Evolutionary conservation across 1,284 basidiomycete genomes (phyloP).

Genomic region (Jaminaea rosea): DNA sequence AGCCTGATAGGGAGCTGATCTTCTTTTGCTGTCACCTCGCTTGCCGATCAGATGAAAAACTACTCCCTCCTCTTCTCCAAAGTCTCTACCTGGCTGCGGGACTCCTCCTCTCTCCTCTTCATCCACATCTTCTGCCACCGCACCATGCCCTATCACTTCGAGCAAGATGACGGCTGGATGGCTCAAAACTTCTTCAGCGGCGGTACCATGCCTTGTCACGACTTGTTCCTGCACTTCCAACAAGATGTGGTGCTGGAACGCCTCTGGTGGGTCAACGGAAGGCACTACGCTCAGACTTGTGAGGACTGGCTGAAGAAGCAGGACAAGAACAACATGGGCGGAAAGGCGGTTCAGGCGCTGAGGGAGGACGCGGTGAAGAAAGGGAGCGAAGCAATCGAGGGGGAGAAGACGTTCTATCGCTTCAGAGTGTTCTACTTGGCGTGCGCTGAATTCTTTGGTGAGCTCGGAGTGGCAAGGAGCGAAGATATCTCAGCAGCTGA

Average conservation of each 20-base stretch:
- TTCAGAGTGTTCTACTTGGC: conserved; percentile 69
- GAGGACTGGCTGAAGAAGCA: conserved; percentile 64
- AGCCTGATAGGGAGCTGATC: background rate
- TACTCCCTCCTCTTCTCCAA: conserved; percentile 62
- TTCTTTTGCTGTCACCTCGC: background rate
- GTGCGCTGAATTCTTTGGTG: conserved; percentile 62
- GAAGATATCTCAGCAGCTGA: background rate
- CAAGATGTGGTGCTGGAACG: conserved; percentile 58
- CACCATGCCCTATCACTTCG: conserved; percentile 60
- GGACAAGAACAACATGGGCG: conserved; percentile 56
- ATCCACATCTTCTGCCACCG: conserved; percentile 67
- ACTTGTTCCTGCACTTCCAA: conserved; percentile 66
- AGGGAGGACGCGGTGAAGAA: conserved; percentile 25
- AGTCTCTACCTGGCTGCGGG: conserved; percentile 61
- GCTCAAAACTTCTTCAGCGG: conserved; percentile 66
- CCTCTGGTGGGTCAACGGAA: conserved; percentile 53
- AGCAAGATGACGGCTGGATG: conserved; percentile 64
- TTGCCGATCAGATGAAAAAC: conserved; percentile 30
- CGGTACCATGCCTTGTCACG: conserved; percentile 49
- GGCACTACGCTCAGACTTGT: conserved; percentile 60
- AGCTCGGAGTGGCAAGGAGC: background rate
- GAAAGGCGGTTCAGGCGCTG: conserved; percentile 13
- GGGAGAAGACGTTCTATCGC: conserved; percentile 59
- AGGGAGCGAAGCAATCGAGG: conserved; percentile 51
- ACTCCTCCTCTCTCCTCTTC: conserved; percentile 56